Conservation (phyloP, 1,284 basidiomycete genomes). For the Laetiporus sulphureus region DNA sequence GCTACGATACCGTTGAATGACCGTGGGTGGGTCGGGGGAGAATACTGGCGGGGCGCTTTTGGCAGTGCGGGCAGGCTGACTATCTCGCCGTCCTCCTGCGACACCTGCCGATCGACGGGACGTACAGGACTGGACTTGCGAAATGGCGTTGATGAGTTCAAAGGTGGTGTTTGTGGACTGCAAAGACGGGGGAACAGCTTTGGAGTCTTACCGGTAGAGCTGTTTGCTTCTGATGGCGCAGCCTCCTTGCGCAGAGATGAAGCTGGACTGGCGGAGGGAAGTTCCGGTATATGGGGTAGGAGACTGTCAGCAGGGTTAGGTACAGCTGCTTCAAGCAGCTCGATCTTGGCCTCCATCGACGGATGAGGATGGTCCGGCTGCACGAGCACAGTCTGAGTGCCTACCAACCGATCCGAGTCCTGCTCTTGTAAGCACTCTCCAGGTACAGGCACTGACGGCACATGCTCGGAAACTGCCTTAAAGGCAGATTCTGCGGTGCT, state of each 20-base stretch:
- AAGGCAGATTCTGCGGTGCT: not conserved
- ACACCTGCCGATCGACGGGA: slow-evolving; percentile 19
- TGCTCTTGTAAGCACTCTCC: not conserved
- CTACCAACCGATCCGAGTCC: not conserved
- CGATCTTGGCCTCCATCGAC: slow-evolving; percentile 27
- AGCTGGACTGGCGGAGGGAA: not conserved
- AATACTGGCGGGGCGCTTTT: slow-evolving; percentile 30
- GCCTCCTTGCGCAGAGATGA: not conserved
- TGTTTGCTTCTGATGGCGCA: not conserved
- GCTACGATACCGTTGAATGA: slow-evolving; percentile 29
- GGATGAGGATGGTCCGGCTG: not conserved
- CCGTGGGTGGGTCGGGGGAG: slow-evolving; percentile 42
- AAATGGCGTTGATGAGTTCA: no score
- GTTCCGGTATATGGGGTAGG: not conserved
- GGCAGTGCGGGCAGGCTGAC: slow-evolving; percentile 23
- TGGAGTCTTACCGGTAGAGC: not conserved
- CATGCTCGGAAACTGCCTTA: not conserved
- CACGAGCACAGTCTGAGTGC: not conserved
- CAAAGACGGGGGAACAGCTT: not conserved
- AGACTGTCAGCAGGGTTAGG: slow-evolving; percentile 9
- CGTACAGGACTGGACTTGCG: not conserved
- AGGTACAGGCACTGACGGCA: not conserved
- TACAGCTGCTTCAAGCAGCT: slow-evolving; percentile 18
- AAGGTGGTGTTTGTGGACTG: slow-evolving; percentile 3
- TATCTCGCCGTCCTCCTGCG: slow-evolving; percentile 54